Percentiles rank a stretch among this genome's conserved stretches.
Evolutionary conservation across 2,329 filamentous ascomycete genomes (phyloP).

Genomic region (Lomentospora prolificans): DNA sequence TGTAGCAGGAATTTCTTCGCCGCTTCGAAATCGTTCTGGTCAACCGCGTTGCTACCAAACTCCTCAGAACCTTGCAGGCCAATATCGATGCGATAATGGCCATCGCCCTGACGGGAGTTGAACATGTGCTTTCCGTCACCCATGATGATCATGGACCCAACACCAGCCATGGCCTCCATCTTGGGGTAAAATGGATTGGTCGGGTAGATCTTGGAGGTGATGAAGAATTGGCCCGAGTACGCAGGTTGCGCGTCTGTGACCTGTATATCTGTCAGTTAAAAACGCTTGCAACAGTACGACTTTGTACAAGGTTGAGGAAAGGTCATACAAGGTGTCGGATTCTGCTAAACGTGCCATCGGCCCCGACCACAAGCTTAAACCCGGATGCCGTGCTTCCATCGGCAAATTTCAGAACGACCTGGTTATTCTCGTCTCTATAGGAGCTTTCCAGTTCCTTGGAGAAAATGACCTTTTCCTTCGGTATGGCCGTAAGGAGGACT

Average conservation of each 20-base stretch:
- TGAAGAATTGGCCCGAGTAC: conserved; percentile 34
- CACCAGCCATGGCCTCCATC: conserved; percentile 32
- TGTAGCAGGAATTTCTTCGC: conserved; percentile 24
- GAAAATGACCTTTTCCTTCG: conserved; percentile 35
- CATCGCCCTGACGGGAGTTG: conserved; percentile 26
- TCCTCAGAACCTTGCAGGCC: conserved; percentile 24
- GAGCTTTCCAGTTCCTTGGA: conserved; percentile 25
- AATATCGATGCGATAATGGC: conserved; percentile 36
- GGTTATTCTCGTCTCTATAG: conserved; percentile 22
- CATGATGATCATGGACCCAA: conserved; percentile 36
- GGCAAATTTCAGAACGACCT: conserved; percentile 26
- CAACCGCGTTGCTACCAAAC: conserved; percentile 32
- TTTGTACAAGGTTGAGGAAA: no score
- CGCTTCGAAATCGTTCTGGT: conserved; percentile 27
- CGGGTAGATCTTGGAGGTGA: conserved; percentile 31
- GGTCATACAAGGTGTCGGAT: conserved; percentile 26
- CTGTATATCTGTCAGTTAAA: no score
- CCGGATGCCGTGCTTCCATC: conserved; percentile 21
- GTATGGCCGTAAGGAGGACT: conserved; percentile 34
- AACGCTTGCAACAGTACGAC: no score
- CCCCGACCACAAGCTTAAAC: conserved; percentile 29
- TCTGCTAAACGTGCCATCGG: conserved; percentile 28
- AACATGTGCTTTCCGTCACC: conserved; percentile 29
- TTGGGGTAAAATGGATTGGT: conserved; percentile 31
- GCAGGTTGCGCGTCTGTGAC: conserved; percentile 25